Percentiles rank a stretch among this genome's conserved stretches.
phyloP scores from a whole-genome alignment of 1,139 yeast genomes.

The Entelexis paramagnoliae region DNA sequence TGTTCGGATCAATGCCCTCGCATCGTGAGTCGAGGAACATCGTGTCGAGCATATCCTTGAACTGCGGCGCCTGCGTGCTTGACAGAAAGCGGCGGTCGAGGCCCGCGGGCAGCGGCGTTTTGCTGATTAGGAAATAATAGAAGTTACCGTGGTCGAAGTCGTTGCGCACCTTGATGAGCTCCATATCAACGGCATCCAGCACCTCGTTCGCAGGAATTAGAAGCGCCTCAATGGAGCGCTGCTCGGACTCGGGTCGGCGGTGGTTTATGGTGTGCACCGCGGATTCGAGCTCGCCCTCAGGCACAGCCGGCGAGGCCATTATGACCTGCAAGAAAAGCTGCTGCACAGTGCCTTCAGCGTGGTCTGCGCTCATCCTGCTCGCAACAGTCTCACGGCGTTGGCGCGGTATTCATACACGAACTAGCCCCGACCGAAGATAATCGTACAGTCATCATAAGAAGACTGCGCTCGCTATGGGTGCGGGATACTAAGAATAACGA shows the following conservation, averaged over 20 bases:
- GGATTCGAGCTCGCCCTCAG: slow-evolving; percentile 1
- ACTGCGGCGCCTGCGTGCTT: slow-evolving; percentile 8
- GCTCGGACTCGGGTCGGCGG: not conserved
- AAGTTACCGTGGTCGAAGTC: slow-evolving; percentile 9
- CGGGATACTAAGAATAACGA: too few species aligned
- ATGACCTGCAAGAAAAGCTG: slow-evolving; percentile 10
- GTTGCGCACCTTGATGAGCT: slow-evolving; percentile 8
- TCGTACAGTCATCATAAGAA: too few species aligned
- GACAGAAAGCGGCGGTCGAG: slow-evolving; percentile 8
- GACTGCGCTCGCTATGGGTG: too few species aligned
- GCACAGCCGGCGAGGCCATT: slow-evolving; percentile 4
- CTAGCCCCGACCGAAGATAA: too few species aligned
- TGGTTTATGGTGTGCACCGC: not conserved
- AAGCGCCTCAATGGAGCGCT: not conserved
- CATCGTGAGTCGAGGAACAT: slow-evolving; percentile 11
- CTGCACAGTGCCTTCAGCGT: not conserved
- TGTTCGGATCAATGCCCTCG: slow-evolving; percentile 9
- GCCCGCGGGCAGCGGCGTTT: slow-evolving; percentile 1
- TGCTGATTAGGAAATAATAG: slow-evolving; percentile 4
- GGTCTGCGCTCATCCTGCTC: not conserved
- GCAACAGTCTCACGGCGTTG: too few species aligned
- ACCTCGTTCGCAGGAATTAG: not conserved
- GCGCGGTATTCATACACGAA: too few species aligned
- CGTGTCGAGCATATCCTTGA: slow-evolving; percentile 13
- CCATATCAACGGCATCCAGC: slow-evolving; percentile 14